A percentile compares a stretch with the other conserved stretches of the same genome.
phyloP scores from a whole-genome alignment of 2,329 filamentous ascomycete genomes.

The Ophiostoma himal-ulmi region DNA sequence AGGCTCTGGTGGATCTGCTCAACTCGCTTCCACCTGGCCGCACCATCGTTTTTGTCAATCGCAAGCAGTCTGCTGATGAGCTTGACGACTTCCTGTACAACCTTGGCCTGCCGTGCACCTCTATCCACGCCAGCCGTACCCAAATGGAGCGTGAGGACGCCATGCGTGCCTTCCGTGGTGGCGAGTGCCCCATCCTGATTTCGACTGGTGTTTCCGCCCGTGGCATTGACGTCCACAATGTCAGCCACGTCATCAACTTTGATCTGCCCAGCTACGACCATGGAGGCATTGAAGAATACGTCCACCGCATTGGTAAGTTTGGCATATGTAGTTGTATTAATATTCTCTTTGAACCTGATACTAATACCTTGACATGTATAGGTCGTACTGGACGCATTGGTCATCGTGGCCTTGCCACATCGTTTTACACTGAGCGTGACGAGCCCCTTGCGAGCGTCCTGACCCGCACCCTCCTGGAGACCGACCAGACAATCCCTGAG shows the following conservation, averaged over 20 bases:
- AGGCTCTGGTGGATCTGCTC: constrained; percentile 67
- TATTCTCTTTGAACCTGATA: constrained; percentile 20
- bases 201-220: constrained; percentile 82
- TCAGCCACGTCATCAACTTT: constrained; percentile 90
- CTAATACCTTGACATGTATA: constrained; percentile 32
- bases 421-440: constrained; percentile 78
- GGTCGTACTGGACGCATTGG: constrained; percentile 93
- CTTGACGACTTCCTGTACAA: constrained; percentile 87
- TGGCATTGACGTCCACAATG: constrained; percentile 80
- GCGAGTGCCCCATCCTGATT: constrained; percentile 70
- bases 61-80: constrained; percentile 69
- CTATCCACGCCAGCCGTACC: constrained; percentile 80
- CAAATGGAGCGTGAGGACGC: constrained; percentile 90
- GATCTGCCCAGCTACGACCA: constrained; percentile 69
- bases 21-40: constrained; percentile 63
- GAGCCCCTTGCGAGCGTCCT: constrained; percentile 66
- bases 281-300: constrained; percentile 90
- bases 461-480: constrained; percentile 76
- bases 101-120: constrained; percentile 70
- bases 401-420: constrained; percentile 76
- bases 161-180: constrained; percentile 75
- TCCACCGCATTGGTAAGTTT: constrained; percentile 78
- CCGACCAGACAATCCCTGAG: constrained; percentile 69
- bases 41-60: constrained; percentile 87
- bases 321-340: not conserved